Conservation (phyloP, 225 moss, liverwort and hornwort species). For the Bryoerythrophyllum caledonicum region DNA sequence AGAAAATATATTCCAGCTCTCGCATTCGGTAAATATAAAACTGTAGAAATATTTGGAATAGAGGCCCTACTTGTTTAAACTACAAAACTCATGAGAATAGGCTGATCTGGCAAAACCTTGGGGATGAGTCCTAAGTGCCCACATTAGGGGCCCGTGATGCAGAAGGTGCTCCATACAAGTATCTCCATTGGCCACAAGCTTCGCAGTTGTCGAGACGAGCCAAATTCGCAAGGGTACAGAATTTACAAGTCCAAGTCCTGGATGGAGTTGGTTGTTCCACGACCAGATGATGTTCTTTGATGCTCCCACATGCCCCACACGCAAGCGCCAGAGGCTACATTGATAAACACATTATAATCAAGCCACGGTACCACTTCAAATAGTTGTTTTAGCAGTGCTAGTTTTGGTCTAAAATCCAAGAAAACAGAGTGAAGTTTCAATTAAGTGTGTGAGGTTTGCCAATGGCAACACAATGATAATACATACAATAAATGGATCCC, state of each 20-base stretch:
- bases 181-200: slow-evolving; percentile 92
- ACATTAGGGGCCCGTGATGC: slow-evolving; percentile 66
- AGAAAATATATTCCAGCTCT: slow-evolving; percentile 16
- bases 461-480: too few relatives aligned
- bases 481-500: too few relatives aligned
- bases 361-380: slow-evolving; percentile 6
- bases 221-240: slow-evolving; percentile 84
- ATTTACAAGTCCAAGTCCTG: slow-evolving; percentile 78
- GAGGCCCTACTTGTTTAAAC: neutral
- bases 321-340: slow-evolving; percentile 57
- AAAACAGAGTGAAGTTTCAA: neutral
- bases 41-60: neutral
- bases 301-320: slow-evolving; percentile 70
- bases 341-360: slow-evolving; percentile 13
- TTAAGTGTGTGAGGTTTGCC: neutral
- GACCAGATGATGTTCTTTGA: slow-evolving; percentile 30
- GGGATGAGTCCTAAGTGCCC: slow-evolving; percentile 48
- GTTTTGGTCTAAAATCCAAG: neutral
- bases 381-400: neutral
- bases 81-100: neutral
- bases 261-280: slow-evolving; percentile 23
- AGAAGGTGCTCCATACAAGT: slow-evolving; percentile 79
- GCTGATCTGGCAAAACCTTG: neutral
- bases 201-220: slow-evolving; percentile 68
- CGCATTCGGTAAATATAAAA: neutral